Evolutionary conservation across 495 filamentous ascomycete genomes (phyloP).

Genomic region (Xylaria sp.): DNA sequence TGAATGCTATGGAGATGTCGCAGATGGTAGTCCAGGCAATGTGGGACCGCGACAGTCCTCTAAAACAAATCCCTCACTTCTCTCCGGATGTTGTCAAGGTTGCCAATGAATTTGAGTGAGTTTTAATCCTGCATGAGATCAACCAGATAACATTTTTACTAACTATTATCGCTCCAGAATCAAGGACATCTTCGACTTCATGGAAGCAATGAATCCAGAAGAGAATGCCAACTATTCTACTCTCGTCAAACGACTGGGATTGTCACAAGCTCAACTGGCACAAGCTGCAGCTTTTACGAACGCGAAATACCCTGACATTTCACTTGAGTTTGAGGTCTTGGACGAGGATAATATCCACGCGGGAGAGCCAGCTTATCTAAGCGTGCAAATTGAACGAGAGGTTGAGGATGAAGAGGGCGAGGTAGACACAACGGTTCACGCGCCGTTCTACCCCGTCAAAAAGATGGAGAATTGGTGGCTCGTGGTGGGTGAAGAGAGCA

Average conservation of each 20-base stretch:
- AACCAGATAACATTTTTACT: conserved; percentile 37
- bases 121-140: conserved; percentile 33
- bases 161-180: conserved; percentile 60
- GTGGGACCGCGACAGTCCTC: conserved; percentile 96
- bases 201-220: conserved; percentile 95
- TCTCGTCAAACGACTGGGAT: conserved; percentile 76
- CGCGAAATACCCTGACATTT: conserved; percentile 91
- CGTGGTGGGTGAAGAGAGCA: conserved; percentile 88
- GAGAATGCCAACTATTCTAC: conserved; percentile 81
- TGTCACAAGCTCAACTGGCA: conserved; percentile 81
- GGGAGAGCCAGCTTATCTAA: conserved; percentile 82
- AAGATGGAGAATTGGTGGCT: conserved; percentile 99
- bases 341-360: conserved; percentile 80
- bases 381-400: conserved; percentile 86
- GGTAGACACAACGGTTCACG: conserved; percentile 85
- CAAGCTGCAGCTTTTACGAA: conserved; percentile 98
- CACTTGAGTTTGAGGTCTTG: conserved; percentile 85
- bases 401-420: conserved; percentile 73
- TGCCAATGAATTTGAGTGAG: conserved; percentile 79
- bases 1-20: conserved; percentile 98
- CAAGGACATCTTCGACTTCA: conserved; percentile 95
- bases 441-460: conserved; percentile 88
- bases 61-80: conserved; percentile 98
- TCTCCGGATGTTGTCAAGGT: conserved; percentile 80
- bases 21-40: conserved; percentile 99